Percentiles rank a stretch among this genome's conserved stretches.
Conservation (phyloP, 345 rosid genomes). For the Eucalyptus pauciflora region DNA sequence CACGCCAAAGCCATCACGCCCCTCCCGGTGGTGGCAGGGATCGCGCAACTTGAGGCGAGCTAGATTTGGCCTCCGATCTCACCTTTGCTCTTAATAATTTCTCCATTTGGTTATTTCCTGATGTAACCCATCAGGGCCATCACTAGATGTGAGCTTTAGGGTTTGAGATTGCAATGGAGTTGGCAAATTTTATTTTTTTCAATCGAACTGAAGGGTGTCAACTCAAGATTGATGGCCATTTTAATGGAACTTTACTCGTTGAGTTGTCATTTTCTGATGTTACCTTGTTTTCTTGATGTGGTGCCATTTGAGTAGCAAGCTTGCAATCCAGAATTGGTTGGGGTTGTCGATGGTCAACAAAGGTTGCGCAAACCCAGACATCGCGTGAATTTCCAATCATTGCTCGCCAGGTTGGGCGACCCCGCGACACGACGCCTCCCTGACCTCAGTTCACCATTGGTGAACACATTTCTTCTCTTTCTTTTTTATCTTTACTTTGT, state of each 20-base stretch:
- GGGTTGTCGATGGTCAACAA: not conserved
- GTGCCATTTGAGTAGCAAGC: not conserved
- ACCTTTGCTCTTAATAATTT: not conserved
- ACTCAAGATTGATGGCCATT: not conserved
- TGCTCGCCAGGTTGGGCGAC: not conserved
- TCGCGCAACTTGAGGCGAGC: fast-evolving
- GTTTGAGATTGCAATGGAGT: not conserved
- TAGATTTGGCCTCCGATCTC: not conserved
- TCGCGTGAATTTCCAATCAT: not conserved
- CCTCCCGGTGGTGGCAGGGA: not conserved
- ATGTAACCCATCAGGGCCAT: not conserved
- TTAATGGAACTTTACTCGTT: not conserved
- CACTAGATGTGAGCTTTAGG: not conserved
- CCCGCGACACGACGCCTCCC: not conserved
- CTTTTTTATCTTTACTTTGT: not conserved
- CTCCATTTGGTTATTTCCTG: not conserved
- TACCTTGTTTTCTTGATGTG: not conserved
- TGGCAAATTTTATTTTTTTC: not conserved
- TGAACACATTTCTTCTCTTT: too few relatives aligned
- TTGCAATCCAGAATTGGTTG: not conserved
- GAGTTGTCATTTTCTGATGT: not conserved
- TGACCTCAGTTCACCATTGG: not conserved
- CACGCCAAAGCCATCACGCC: not conserved
- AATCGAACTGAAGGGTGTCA: not conserved
- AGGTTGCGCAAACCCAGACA: not conserved